A percentile compares a stretch with the other conserved stretches of the same genome.
These are phyloP conservation scores for Sporothrix curviconia DNA, from an alignment of 2,329 filamentous ascomycete species.

Conservation along the genomic window DNA sequence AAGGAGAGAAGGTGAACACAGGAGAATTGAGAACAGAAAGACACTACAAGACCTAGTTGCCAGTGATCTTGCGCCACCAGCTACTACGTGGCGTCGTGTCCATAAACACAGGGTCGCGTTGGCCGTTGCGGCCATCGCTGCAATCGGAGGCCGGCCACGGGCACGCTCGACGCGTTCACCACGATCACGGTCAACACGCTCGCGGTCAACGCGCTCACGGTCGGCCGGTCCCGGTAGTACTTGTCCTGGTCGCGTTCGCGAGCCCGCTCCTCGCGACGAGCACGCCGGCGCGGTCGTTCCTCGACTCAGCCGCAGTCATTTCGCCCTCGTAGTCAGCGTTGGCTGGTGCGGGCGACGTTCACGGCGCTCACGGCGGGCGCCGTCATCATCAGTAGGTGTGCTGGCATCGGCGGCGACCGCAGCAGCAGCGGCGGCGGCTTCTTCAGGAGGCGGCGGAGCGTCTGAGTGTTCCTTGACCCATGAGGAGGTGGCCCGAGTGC, in stretches of 20 bases:
- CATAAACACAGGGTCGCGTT: conserved; percentile 36
- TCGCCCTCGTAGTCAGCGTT: conserved; percentile 34
- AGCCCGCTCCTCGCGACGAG: conserved; percentile 27
- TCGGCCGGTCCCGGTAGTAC: conserved; percentile 7
- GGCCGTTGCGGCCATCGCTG: conserved; percentile 33
- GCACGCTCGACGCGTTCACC: conserved; percentile 23
- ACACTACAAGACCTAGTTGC: conserved; percentile 13
- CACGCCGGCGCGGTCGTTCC: conserved; percentile 26
- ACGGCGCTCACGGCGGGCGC: conserved; percentile 43
- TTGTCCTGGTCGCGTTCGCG: conserved; percentile 8
- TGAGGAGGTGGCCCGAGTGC: conserved; percentile 56
- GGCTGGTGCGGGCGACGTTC: conserved; percentile 42
- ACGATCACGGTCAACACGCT: conserved; percentile 15
- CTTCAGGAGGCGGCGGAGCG: conserved; percentile 51
- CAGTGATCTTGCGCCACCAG: conserved; percentile 54
- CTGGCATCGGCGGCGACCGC: conserved; percentile 16
- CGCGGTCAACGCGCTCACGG: conserved; percentile 10
- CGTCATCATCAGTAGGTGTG: conserved; percentile 37
- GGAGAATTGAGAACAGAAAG: background rate
- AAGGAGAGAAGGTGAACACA: background rate
- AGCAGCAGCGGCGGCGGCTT: conserved; percentile 15
- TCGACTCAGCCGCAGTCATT: conserved; percentile 26
- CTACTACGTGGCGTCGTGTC: conserved; percentile 46
- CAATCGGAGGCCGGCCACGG: conserved; percentile 25
- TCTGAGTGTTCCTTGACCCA: conserved; percentile 62